Conservation (phyloP, 306 rosid species). For the Ammopiptanthus mongolicus region DNA sequence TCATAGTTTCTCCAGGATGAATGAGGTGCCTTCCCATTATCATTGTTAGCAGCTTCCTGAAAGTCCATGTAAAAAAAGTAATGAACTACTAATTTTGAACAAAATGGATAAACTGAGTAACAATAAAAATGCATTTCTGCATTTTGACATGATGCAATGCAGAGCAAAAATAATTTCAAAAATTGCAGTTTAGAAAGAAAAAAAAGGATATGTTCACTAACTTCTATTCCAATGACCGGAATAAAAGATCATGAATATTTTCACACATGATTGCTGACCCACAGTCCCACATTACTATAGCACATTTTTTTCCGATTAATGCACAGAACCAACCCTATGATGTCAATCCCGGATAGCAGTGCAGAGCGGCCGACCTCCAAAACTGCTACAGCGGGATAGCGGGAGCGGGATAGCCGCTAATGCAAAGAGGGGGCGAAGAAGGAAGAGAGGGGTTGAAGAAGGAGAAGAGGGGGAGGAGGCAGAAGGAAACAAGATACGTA, state of each 20-base stretch:
- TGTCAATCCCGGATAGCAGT: no score
- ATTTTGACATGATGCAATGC: not conserved
- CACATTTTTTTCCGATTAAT: not conserved
- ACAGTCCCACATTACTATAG: not conserved
- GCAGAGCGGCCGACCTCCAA: no score
- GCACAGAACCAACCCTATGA: not conserved
- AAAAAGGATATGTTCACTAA: not conserved
- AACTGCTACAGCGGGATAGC: no score
- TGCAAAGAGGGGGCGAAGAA: no score
- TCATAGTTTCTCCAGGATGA: slow-evolving; percentile 98
- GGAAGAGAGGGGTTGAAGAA: no score
- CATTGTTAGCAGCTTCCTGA: slow-evolving; percentile 87
- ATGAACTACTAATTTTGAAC: not conserved
- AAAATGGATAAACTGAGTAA: not conserved
- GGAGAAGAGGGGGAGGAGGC: no score
- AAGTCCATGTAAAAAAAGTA: slow-evolving; percentile 18
- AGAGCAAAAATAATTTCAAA: not conserved
- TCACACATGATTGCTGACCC: not conserved
- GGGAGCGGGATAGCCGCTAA: no score
- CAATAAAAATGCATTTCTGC: not conserved
- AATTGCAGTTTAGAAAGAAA: not conserved
- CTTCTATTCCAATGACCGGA: not conserved
- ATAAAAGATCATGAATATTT: not conserved
- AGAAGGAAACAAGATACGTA: no score
- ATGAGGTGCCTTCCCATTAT: slow-evolving; percentile 87